phyloP scores from a whole-genome alignment of 768 basidiomycete genomes.

The Clavulina sp. region DNA sequence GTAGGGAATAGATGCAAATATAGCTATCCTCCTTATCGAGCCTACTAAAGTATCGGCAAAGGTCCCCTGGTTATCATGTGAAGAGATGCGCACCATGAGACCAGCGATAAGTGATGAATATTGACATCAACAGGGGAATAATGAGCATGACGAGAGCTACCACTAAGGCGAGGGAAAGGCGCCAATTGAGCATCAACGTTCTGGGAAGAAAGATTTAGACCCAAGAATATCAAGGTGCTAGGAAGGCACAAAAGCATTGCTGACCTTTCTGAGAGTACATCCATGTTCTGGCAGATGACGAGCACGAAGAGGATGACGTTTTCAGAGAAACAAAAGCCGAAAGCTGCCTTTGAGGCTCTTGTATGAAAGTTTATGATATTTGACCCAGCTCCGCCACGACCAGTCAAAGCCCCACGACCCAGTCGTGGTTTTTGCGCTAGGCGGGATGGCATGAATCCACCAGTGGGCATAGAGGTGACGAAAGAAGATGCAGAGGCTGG shows the following conservation, averaged over 20 bases:
- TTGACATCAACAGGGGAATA: constrained; percentile 33
- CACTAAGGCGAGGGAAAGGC: constrained; percentile 42
- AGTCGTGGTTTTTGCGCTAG: too few relatives aligned
- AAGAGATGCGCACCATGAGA: background rate
- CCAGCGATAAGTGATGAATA: constrained; percentile 15
- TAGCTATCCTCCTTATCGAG: background rate
- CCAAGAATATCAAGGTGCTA: background rate
- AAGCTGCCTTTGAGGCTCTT: constrained; percentile 36
- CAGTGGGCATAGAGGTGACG: too few relatives aligned
- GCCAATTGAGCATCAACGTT: constrained; percentile 49
- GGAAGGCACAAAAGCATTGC: constrained; percentile 15
- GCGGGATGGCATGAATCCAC: too few relatives aligned
- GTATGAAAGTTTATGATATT: constrained; percentile 28
- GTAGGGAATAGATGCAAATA: background rate
- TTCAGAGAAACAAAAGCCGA: constrained; percentile 59
- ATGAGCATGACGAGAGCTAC: constrained; percentile 44
- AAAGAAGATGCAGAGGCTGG: too few relatives aligned
- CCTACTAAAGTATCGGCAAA: too few relatives aligned
- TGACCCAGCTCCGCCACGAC: too few relatives aligned
- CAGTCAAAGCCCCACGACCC: too few relatives aligned
- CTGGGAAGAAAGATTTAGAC: background rate
- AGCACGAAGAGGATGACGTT: constrained; percentile 54
- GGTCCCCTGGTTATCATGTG: background rate
- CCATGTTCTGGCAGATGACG: constrained; percentile 51
- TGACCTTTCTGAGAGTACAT: constrained; percentile 36